These are phyloP conservation scores for Thielaviopsis populi DNA, from an alignment of 2,329 filamentous ascomycete genomes.

Conservation along the genomic window DNA sequence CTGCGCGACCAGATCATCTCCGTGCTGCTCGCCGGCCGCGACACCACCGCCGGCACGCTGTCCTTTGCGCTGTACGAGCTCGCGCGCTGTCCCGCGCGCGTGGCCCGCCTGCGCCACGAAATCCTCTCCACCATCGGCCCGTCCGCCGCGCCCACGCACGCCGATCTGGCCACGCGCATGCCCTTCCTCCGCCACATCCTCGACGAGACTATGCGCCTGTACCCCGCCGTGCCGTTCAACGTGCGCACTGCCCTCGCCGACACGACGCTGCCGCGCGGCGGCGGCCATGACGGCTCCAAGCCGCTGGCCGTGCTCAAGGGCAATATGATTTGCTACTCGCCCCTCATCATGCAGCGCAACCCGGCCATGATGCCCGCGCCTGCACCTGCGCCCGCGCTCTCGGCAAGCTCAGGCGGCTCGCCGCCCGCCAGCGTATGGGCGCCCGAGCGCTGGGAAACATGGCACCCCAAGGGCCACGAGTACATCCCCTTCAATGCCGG, in stretches of 20 bases:
- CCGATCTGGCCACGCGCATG: slow-evolving; percentile 61
- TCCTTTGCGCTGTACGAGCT: slow-evolving; percentile 77
- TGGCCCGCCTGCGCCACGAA: slow-evolving; percentile 56
- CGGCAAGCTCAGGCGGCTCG: slow-evolving; percentile 24
- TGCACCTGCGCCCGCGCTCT: slow-evolving; percentile 21
- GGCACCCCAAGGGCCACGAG: slow-evolving; percentile 52
- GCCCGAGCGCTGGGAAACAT: slow-evolving; percentile 51
- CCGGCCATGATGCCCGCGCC: slow-evolving; percentile 41
- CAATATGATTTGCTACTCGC: slow-evolving; percentile 49
- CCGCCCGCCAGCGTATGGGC: slow-evolving; percentile 37
- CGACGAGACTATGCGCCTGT: slow-evolving; percentile 63
- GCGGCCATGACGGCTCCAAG: slow-evolving; percentile 44
- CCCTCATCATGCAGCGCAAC: slow-evolving; percentile 60
- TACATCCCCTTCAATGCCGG: slow-evolving; percentile 66
- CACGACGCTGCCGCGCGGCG: slow-evolving; percentile 59
- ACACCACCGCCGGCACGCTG: slow-evolving; percentile 72
- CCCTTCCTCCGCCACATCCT: slow-evolving; percentile 61
- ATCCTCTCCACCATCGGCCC: slow-evolving; percentile 54
- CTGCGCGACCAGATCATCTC: slow-evolving; percentile 75
- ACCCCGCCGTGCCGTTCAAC: slow-evolving; percentile 69
- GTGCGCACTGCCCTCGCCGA: slow-evolving; percentile 55
- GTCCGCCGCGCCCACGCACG: slow-evolving; percentile 48
- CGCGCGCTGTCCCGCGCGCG: slow-evolving; percentile 50
- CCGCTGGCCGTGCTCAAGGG: slow-evolving; percentile 54
- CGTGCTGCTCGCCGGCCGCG: slow-evolving; percentile 68